Evolutionary conservation across 1,139 yeast genomes (phyloP), one percentile per base, ranked within the genome.

Genomic region (Diutina siamensis): DNA sequence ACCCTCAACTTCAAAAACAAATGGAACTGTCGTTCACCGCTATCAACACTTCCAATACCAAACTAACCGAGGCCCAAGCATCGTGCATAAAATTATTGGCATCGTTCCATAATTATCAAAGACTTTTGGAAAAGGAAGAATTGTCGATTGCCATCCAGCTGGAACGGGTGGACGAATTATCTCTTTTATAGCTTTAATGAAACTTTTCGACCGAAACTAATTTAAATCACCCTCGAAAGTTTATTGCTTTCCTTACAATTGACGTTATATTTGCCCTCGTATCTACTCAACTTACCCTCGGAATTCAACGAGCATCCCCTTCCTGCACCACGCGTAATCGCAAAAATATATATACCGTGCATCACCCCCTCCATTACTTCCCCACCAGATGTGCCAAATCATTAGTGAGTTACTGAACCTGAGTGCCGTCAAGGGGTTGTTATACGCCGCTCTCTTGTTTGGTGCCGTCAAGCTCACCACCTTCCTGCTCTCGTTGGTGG

Each of bases 391-490:
- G 41, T 28, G 17, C 27, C 28, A 25, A 15, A 9, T 46, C n/a
- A 31, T 57, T 18, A 45, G 53, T 28, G 46, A 57, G 22, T 40
- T 59, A 35, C 49, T 59, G 40, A 54, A 55, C 17, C 53, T 54
- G 45, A 48, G 48, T n/a, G 22, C 55, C 32, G 53, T 54, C 21
- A 62, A 61, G 48, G 60, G 54, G 2, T 46, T 63, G 2, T 53
- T 68, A 25, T 62, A 59, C 48, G 53, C 57, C 8, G 58, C 79
- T 8, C 58, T 80, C 49, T 47, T 78, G 40, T 53, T 69, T 31
- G 92, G 85, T n/a, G 67, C 71, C 4, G 64, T 61, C 58, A 76
- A 77, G 56, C 48, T 76, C 40, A 65, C 74, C 40, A 57, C 65
- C 3, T 55, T 63, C 80, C 48, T 80, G 74, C 56, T 54, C 33